Percentiles rank a stretch among this genome's conserved stretches.
Evolutionary conservation across 2,329 filamentous ascomycete species (phyloP).

Genomic region (Aureobasidium mangrovei): DNA sequence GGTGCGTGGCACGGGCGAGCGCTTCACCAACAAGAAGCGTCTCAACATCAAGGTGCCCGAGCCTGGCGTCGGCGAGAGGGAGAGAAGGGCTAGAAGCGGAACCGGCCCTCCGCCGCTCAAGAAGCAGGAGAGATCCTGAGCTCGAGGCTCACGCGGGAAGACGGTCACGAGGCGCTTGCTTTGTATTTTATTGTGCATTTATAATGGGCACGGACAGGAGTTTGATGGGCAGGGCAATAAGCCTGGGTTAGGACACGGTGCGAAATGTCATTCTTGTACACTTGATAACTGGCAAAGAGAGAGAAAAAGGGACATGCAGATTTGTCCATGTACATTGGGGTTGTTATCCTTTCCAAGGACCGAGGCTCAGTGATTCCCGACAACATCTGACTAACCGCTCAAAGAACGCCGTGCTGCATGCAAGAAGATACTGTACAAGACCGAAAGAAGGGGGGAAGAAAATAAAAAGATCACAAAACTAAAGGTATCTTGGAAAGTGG

Average conservation of each 20-base stretch:
- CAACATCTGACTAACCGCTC: too few species aligned
- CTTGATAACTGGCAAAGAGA: too few species aligned
- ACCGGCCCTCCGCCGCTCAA: conserved; percentile 46
- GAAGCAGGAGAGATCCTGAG: conserved; percentile 3
- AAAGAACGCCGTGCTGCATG: neutral
- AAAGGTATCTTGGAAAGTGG: neutral
- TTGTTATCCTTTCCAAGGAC: too few species aligned
- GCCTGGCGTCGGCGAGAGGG: conserved; percentile 45
- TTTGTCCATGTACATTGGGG: too few species aligned
- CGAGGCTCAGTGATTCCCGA: too few species aligned
- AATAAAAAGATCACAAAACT: neutral
- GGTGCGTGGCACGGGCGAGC: conserved; percentile 54
- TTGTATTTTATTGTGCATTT: conserved; percentile 4
- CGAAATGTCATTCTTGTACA: too few species aligned
- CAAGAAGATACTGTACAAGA: neutral
- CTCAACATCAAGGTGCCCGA: conserved; percentile 33
- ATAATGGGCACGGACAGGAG: conserved; percentile 6
- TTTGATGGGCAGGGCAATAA: neutral
- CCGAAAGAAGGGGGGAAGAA: neutral
- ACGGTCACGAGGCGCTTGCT: neutral
- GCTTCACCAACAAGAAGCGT: conserved; percentile 41
- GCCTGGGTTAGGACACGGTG: too few species aligned
- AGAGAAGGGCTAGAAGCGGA: conserved; percentile 52
- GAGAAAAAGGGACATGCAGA: too few species aligned
- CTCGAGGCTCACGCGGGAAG: neutral